Base-by-base conservation (phyloP, 208 protist species). In the Angomonas desouzai region DNA sequence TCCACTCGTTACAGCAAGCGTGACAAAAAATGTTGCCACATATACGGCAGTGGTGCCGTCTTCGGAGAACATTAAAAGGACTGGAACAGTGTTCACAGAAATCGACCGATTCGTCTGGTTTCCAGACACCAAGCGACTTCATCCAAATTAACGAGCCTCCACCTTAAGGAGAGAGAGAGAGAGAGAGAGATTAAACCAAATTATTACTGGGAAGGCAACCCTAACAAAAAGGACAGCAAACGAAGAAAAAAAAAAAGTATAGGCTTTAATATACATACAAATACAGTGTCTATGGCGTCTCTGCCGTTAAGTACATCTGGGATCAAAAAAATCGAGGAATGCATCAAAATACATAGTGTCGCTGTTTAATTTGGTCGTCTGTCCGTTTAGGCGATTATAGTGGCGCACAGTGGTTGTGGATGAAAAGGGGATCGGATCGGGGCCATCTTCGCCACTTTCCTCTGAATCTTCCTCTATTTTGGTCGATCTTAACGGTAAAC, bases 21-120 rank as follows among this genome's bases (percentile, higher is more conserved):
- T 58, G 58, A 55, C 78, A 85, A 55, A 85, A 88, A 45, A 83
- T 77, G 20, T 64, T 58, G 20, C 75, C 75, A 30, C 72, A 77
- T 30, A 62, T 66, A 2, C 72, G 66, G 28, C 72, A 77, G 40
- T 68, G 72, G 30, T 89, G 78, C 38, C 75, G 72, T 28, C 76
- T 51, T 23, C 49, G 58, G 25, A 63, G 58, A n/a, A 83, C 48
- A 25, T 32, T 75, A 49, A 85, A 83, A 45, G 27, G 40, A 0
- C 25, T 23, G 0, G 48, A 28, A 57, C 82, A 85, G 20, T 30
- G 45, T 53, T 81, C 76, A 43, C 82, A 89, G 11, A 22, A 6
- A 0, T 45, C 27, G 29, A 62, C 60, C 0, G 33, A n/a, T 25
- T 55, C 43, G n/a, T 51, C 45, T 23, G 45, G 45, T 51, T 51